A percentile compares a stretch with the other conserved stretches of the same genome.
phyloP scores from a whole-genome alignment of 208 protist species.

The Wallacemonas collosoma region DNA sequence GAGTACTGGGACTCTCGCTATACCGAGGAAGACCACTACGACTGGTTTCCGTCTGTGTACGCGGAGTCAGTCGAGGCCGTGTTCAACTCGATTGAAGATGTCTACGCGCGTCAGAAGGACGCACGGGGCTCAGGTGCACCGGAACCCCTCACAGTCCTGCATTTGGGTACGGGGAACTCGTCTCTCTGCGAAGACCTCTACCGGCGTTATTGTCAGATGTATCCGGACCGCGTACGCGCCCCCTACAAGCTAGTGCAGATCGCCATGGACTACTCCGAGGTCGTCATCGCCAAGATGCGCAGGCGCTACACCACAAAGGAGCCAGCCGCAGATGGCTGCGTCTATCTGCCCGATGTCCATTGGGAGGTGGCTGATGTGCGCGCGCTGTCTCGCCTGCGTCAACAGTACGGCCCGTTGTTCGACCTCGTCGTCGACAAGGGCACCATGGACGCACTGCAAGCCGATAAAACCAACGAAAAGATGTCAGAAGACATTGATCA shows the following conservation, averaged over 20 bases:
- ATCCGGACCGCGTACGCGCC: slow-evolving; percentile 23
- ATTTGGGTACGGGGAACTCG: slow-evolving; percentile 85
- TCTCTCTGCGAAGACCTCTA: slow-evolving; percentile 66
- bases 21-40: slow-evolving; percentile 65
- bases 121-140: background rate
- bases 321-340: background rate
- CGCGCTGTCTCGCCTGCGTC: slow-evolving; percentile 46
- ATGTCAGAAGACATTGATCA: slow-evolving; percentile 60
- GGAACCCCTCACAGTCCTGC: slow-evolving; percentile 53
- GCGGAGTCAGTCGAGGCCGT: slow-evolving; percentile 38
- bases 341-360: slow-evolving; percentile 42
- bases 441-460: slow-evolving; percentile 87
- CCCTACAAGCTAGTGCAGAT: slow-evolving; percentile 67
- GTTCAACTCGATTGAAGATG: slow-evolving; percentile 49
- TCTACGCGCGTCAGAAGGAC: slow-evolving; percentile 25
- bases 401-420: slow-evolving; percentile 53
- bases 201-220: slow-evolving; percentile 26
- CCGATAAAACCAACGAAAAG: slow-evolving; percentile 42
- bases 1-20: slow-evolving; percentile 82
- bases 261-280: slow-evolving; percentile 80
- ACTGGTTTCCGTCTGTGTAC: slow-evolving; percentile 87
- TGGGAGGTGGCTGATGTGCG: slow-evolving; percentile 83
- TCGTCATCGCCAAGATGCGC: slow-evolving; percentile 80
- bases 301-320: slow-evolving; percentile 40
- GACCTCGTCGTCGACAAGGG: slow-evolving; percentile 85